Conservation (phyloP, 257 asterid species). For the Capsicum rhomboideum region DNA sequence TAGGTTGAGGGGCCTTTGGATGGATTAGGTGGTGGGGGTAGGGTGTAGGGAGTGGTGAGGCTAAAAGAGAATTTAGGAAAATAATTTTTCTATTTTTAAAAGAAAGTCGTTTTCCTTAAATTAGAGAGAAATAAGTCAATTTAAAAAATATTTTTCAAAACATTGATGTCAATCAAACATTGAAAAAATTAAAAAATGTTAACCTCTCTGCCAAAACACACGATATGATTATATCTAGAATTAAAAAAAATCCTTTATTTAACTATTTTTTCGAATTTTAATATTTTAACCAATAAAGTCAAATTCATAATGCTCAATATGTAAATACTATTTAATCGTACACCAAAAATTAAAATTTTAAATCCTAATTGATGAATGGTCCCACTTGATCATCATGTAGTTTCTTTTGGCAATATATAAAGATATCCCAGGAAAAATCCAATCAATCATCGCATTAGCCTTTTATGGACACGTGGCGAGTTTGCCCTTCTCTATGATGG, state of each 20-base stretch:
- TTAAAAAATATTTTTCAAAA: too few species aligned
- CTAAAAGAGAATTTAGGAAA: too few species aligned
- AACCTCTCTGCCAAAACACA: too few species aligned
- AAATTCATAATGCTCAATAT: neutral
- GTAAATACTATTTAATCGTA: too few species aligned
- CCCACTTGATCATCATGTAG: neutral
- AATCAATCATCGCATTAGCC: constrained; percentile 6
- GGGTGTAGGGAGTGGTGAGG: too few species aligned
- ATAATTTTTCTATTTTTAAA: too few species aligned
- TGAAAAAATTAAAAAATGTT: too few species aligned
- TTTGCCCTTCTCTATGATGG: neutral
- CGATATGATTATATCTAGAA: neutral
- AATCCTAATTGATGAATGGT: neutral
- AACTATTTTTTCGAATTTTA: neutral
- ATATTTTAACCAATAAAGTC: neutral
- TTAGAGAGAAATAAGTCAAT: too few species aligned
- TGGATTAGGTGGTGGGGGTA: too few species aligned
- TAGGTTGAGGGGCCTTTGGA: too few species aligned
- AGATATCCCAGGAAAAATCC: constrained; percentile 5
- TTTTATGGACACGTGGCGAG: neutral
- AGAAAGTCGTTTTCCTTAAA: too few species aligned
- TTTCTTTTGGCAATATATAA: neutral
- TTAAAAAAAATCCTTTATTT: neutral
- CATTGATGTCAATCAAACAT: too few species aligned
- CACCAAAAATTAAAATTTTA: neutral